A percentile compares a stretch with the other conserved stretches of the same genome.
phyloP scores from a whole-genome alignment of 2,329 filamentous ascomycete species.

The Pezicula radicicola region DNA sequence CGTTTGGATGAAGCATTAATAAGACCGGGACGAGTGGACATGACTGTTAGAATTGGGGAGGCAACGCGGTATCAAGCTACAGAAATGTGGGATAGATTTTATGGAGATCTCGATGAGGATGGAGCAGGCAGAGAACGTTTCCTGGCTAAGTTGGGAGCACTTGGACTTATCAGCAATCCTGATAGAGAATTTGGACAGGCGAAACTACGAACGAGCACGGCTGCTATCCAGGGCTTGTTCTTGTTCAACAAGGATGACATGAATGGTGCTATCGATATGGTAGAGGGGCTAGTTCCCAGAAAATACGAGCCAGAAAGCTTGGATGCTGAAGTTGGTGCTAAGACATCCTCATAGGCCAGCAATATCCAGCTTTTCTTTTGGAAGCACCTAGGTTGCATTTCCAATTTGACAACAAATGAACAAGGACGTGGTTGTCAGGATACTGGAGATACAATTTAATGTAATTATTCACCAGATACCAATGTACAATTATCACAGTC shows the following conservation, averaged over 20 bases:
- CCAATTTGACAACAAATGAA: no score
- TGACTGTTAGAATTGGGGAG: constrained; percentile 87
- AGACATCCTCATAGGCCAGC: constrained; percentile 6
- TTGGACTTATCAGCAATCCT: constrained; percentile 65
- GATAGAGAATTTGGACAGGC: constrained; percentile 9
- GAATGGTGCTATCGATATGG: constrained; percentile 81
- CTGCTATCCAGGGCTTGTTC: constrained; percentile 90
- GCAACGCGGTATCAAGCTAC: constrained; percentile 81
- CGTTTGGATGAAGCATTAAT: constrained; percentile 82
- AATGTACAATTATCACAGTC: no score
- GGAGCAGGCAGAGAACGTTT: constrained; percentile 65
- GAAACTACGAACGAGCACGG: constrained; percentile 67
- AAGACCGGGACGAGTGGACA: constrained; percentile 86
- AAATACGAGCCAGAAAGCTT: constrained; percentile 44
- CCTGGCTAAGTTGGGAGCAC: constrained; percentile 62
- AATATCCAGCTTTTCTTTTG: not conserved
- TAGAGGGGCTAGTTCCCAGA: constrained; percentile 60
- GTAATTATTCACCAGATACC: no score
- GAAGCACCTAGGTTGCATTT: not conserved
- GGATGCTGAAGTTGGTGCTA: constrained; percentile 7
- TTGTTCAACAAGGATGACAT: constrained; percentile 92
- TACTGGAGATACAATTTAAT: no score
- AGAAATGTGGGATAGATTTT: constrained; percentile 93
- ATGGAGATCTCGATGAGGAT: constrained; percentile 72
- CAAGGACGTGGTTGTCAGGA: no score